Conservation (phyloP, 345 rosid species). For the Cochlearia excelsa region DNA sequence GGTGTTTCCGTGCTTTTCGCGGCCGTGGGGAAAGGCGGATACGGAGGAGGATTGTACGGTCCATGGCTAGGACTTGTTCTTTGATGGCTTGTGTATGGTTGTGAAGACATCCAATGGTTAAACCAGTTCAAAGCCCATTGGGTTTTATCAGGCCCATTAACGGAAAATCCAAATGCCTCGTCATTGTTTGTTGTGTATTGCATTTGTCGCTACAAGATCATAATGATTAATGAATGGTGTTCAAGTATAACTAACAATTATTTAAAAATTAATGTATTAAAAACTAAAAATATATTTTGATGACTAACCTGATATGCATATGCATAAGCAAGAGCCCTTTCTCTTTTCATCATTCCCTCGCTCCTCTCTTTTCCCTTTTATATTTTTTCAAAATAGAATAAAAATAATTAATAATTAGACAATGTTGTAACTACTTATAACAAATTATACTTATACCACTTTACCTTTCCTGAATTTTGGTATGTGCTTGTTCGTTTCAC, state of each 20-base stretch:
- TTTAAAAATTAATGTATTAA: too few relatives aligned
- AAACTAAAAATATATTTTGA: background rate
- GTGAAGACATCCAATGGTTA: constrained; percentile 90
- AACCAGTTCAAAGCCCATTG: constrained; percentile 97
- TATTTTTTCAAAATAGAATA: constrained; percentile 22
- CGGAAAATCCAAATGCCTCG: constrained; percentile 38
- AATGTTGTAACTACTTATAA: background rate
- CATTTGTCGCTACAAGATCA: constrained; percentile 34
- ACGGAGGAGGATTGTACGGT: constrained; percentile 47
- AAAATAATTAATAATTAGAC: background rate
- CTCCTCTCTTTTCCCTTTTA: constrained; percentile 45
- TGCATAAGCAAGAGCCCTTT: constrained; percentile 95
- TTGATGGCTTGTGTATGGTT: constrained; percentile 50
- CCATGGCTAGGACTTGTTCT: constrained; percentile 32
- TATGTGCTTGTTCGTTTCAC: constrained; percentile 41
- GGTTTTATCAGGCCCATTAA: constrained; percentile 44
- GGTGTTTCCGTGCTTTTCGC: constrained; percentile 43
- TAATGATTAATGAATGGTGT: background rate
- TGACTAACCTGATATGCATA: constrained; percentile 67
- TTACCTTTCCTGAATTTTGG: constrained; percentile 39
- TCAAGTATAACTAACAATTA: too few relatives aligned
- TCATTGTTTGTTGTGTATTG: constrained; percentile 40
- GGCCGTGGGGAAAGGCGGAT: constrained; percentile 47
- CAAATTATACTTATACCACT: background rate
- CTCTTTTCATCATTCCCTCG: constrained; percentile 65